Base-by-base conservation (phyloP, 2,329 filamentous ascomycete species). In the Trichoderma guizhouense region DNA sequence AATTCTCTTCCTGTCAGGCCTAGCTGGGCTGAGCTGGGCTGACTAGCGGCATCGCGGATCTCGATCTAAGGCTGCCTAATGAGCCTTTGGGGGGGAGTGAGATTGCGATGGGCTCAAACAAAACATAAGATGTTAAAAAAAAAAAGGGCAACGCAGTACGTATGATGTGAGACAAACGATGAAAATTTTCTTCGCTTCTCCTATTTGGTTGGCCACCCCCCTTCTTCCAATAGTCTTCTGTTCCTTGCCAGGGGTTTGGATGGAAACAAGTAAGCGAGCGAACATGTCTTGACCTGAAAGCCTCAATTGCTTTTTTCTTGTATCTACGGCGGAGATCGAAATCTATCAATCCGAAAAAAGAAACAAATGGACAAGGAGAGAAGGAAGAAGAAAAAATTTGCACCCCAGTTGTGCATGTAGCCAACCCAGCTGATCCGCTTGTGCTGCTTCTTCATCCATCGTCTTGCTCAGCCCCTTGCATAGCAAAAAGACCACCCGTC, bases 1-100 rank as follows among this genome's bases (percentile, higher is more conserved):
- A 36, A 36, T 15, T 36, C 34, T 39, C 11, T 28, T 53, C n/a
- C 30, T 58, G 5, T 8, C 34, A 30, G 18, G 24, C 51, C 12
- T 14, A 28, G 65, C 65, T 68, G 65, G 64, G 64, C 64, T 67
- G 65, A 61, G 57, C 66, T 69, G 66, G 66, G 66, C 66, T 69
- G 66, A 69, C 66, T 62, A 69, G 66, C 66, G 66, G 66, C 57
- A 69, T 69, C 66, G 66, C 57, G 57, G 53, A 69, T 69, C 66
- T 43, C 34, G 66, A 69, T 69, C 66, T 36, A n/a, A 34, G 32
- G 47, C 51, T 55, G 47, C n/a, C 63, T 66, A 51, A 51, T 39
- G 36, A 39, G 36, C 43, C n/a, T 24, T 51, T 47, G 15, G 18
- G 18, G 28, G 11, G 39, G 62, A 57, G 64, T 57, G 51, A 67